Evolutionary conservation across 495 filamentous ascomycete genomes (phyloP).

Genomic region (Diplogelasinospora grovesii): DNA sequence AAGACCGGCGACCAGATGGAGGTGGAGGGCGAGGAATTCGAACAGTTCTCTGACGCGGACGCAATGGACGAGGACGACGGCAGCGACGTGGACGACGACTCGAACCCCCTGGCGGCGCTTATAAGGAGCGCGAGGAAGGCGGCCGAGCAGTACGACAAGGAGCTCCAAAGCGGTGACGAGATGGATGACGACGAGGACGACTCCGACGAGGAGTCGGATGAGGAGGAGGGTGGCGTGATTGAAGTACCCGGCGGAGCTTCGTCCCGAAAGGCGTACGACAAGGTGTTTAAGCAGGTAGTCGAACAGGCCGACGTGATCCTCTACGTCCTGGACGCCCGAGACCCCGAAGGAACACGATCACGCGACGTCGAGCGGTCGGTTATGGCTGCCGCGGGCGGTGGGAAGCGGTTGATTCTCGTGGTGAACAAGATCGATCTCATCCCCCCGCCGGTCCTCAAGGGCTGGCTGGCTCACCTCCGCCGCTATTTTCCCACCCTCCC

Average conservation of each 20-base stretch:
- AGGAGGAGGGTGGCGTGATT: slow-evolving; percentile 31
- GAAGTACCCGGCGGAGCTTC: slow-evolving; percentile 46
- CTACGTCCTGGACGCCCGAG: slow-evolving; percentile 90
- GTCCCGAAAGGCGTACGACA: slow-evolving; percentile 84
- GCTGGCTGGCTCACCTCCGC: slow-evolving; percentile 78
- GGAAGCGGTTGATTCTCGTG: slow-evolving; percentile 85
- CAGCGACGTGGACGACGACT: slow-evolving; percentile 44
- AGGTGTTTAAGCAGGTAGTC: slow-evolving; percentile 93
- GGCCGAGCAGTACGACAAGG: slow-evolving; percentile 69
- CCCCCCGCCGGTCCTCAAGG: slow-evolving; percentile 70
- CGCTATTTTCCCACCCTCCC: slow-evolving; percentile 91
- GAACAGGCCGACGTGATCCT: slow-evolving; percentile 84
- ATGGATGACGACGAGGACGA: slow-evolving; percentile 56
- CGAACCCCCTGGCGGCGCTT: slow-evolving; percentile 87
- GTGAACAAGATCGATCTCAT: slow-evolving; percentile 97
- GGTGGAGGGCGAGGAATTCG: slow-evolving; percentile 40
- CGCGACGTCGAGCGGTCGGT: slow-evolving; percentile 84
- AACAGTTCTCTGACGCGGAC: slow-evolving; percentile 33
- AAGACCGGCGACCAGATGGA: slow-evolving; percentile 40
- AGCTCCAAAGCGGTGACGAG: slow-evolving; percentile 50
- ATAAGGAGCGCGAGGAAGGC: slow-evolving; percentile 84
- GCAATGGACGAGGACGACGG: slow-evolving; percentile 45
- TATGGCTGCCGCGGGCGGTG: slow-evolving; percentile 73
- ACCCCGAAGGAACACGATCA: slow-evolving; percentile 86
- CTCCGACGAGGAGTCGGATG: slow-evolving; percentile 47